Base-by-base conservation (phyloP, 306 rosid genomes). In the Trichosanthes cucumerina region DNA sequence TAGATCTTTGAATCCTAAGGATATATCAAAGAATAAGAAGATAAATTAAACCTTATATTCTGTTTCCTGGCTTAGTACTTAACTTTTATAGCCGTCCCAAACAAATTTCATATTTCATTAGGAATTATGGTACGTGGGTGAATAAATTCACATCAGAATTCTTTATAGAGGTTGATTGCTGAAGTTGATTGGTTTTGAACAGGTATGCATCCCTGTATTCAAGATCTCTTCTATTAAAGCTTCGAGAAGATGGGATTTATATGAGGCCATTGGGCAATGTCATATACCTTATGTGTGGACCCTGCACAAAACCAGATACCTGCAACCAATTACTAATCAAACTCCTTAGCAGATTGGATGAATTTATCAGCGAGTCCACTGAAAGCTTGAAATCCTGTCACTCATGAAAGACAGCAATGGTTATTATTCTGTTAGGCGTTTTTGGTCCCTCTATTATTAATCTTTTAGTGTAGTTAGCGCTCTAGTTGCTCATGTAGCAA, bases 231-330 rank as follows among this genome's bases (percentile, higher is more conserved):
- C 81, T 92, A 70, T 88, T 87, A 85, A 83, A 84, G 76, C 98
- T 95, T 41, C 81, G 91, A 57, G 91, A 87, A 76, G 98, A 95
- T 38, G 97, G 90, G 19, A 43, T 95, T 65, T 92, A 86, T 86
- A 87, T 57, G 88, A 92, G 99, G 86, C 96, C 96, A 62, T 81
- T 91, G 15, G 98, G 98, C 28, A 89, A 92, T 47, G 97, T 92
- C 80, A 81, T 95, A 81, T 95, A 91, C 83, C 93, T 95, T 78
- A 78, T 95, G 96, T 87, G 89, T 70, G 97, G 96, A 71, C 98
- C 98, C 65, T 92, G 96, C 91, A 90, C 97, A 31, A 84, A 90
- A 81, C 88, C 97, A 46, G 82, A 86, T 47, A 79, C 82, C 80
- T 95, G 97, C 88, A 79, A 52, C 86, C 89, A 88, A 82, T 79